phyloP scores from a whole-genome alignment of 257 asterid genomes.

The Primulina huaijiensis region DNA sequence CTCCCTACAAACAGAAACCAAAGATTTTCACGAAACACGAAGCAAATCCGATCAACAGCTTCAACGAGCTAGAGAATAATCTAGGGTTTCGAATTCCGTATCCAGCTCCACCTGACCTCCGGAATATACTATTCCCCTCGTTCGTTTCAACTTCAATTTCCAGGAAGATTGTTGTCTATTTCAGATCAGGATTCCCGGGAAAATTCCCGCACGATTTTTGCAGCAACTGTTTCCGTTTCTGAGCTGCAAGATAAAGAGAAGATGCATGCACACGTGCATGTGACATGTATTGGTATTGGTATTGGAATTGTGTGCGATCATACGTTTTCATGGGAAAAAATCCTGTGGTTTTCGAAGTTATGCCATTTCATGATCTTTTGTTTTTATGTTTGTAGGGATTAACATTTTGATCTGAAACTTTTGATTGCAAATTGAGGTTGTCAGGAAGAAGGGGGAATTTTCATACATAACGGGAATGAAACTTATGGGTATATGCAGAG shows the following conservation, averaged over 20 bases:
- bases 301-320: neutral
- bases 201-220: constrained; percentile 18
- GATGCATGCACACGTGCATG: constrained; percentile 26
- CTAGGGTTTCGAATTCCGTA: constrained; percentile 46
- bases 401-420: constrained; percentile 23
- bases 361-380: neutral
- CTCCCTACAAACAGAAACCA: constrained; percentile 31
- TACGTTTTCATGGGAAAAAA: neutral
- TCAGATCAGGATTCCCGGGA: constrained; percentile 29
- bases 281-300: neutral
- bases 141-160: constrained; percentile 23
- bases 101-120: constrained; percentile 27
- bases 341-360: constrained; percentile 2
- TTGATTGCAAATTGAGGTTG: constrained; percentile 24
- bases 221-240: neutral
- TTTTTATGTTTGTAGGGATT: constrained; percentile 16
- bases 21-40: constrained; percentile 24
- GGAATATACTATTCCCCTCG: constrained; percentile 23
- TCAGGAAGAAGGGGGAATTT: constrained; percentile 27
- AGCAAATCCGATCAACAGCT: constrained; percentile 21
- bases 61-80: constrained; percentile 1
- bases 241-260: constrained; percentile 29
- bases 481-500: constrained; percentile 25
- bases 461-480: constrained; percentile 13
- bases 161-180: constrained; percentile 26